phyloP scores from a whole-genome alignment of 2,329 filamentous ascomycete genomes.

The Aureobasidium zeae region DNA sequence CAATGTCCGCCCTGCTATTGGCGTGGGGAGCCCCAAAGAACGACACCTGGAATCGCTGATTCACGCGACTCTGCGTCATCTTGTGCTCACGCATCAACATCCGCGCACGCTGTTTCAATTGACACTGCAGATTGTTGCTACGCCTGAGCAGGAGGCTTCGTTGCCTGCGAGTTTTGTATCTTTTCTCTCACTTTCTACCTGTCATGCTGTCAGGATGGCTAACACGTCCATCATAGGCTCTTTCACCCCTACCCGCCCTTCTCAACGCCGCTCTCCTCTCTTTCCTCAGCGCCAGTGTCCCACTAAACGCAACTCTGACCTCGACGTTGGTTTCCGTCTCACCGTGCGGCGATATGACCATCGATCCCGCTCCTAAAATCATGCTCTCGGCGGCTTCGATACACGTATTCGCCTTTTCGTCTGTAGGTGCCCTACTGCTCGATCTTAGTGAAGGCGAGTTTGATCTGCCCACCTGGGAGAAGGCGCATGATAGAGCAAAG shows the following conservation, averaged over 20 bases:
- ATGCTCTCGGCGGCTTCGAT: constrained; percentile 57
- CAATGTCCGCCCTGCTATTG: constrained; percentile 74
- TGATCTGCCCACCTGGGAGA: constrained; percentile 64
- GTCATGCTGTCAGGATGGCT: too few species aligned
- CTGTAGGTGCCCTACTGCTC: constrained; percentile 61
- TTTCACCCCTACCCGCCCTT: constrained; percentile 70
- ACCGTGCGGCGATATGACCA: constrained; percentile 18
- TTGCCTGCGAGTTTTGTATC: constrained; percentile 53
- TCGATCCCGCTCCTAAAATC: constrained; percentile 54
- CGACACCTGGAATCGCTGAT: constrained; percentile 73
- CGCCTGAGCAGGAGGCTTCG: constrained; percentile 56
- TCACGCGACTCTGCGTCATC: constrained; percentile 60
- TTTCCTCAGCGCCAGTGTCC: constrained; percentile 72
- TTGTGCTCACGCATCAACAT: constrained; percentile 66
- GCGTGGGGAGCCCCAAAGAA: constrained; percentile 61
- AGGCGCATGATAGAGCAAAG: constrained; percentile 55
- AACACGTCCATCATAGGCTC: too few species aligned
- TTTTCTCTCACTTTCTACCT: too few species aligned
- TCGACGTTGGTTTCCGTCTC: constrained; percentile 41
- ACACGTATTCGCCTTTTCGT: constrained; percentile 79
- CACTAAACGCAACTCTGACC: constrained; percentile 63
- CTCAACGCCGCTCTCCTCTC: constrained; percentile 71
- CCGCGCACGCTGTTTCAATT: constrained; percentile 71
- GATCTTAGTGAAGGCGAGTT: constrained; percentile 78
- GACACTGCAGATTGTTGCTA: constrained; percentile 64